These are phyloP conservation scores for Bonia amplexicaulis DNA, from an alignment of 176 grass and related monocot genomes.

Conservation along the genomic window DNA sequence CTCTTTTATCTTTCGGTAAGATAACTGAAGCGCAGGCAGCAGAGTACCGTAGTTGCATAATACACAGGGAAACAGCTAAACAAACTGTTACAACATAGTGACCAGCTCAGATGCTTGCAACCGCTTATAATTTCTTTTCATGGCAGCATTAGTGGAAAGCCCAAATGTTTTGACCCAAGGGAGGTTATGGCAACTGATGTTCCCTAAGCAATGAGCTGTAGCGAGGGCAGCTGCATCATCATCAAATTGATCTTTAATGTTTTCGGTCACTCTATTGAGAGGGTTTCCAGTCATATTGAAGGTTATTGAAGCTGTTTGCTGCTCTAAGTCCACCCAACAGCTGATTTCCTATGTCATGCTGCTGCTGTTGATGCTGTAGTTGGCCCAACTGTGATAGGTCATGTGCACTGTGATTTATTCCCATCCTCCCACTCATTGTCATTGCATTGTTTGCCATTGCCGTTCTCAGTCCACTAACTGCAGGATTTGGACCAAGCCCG, in stretches of 20 bases:
- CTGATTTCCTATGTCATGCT: conserved; percentile 78
- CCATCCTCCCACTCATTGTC: conserved; percentile 59
- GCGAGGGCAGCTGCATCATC: conserved; percentile 20
- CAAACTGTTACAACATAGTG: conserved; percentile 41
- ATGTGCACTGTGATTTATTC: conserved; percentile 62
- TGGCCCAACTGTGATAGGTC: conserved; percentile 63
- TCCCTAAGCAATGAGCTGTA: conserved; percentile 21
- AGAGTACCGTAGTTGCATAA: conserved; percentile 30
- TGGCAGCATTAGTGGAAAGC: conserved; percentile 17
- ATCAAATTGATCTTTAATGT: conserved; percentile 23
- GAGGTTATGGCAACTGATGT: conserved; percentile 22
- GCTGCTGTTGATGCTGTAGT: conserved; percentile 61
- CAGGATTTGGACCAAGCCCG: conserved; percentile 31
- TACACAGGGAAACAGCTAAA: conserved; percentile 31
- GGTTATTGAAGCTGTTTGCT: conserved; percentile 80
- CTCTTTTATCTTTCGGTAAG: conserved; percentile 15
- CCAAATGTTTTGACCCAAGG: conserved; percentile 8
- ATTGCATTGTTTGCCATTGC: conserved; percentile 57
- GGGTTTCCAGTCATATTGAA: conserved; percentile 86
- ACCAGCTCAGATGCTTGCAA: conserved; percentile 25
- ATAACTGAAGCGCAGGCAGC: conserved; percentile 26
- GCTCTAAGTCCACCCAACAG: conserved; percentile 69
- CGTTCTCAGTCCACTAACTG: conserved; percentile 43
- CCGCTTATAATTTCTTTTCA: conserved; percentile 22
- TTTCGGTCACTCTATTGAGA: conserved; percentile 51